These are phyloP conservation scores for Wilcoxina mikolae DNA, from an alignment of 495 filamentous ascomycete genomes.

Conservation along the genomic window DNA sequence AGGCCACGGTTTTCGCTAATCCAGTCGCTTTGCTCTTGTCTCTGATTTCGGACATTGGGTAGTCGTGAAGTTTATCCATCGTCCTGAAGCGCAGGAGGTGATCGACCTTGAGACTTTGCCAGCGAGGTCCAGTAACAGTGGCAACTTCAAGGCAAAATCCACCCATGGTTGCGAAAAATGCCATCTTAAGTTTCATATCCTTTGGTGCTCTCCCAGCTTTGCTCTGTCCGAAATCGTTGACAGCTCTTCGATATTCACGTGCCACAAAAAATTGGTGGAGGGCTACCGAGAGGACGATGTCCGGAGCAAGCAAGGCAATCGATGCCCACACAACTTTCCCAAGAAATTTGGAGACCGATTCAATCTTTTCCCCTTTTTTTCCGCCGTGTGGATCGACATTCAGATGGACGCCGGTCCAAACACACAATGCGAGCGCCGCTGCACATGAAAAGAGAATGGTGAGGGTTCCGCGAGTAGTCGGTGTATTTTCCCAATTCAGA, in stretches of 20 bases:
- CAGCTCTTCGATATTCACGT: background rate
- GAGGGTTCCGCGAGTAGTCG: background rate
- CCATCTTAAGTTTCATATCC: conserved; percentile 5
- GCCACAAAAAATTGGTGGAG: conserved; percentile 3
- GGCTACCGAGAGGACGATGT: background rate
- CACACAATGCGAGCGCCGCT: background rate
- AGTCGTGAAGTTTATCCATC: conserved; percentile 3
- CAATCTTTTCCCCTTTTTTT: background rate
- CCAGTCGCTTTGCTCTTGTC: conserved; percentile 9
- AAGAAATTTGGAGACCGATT: background rate
- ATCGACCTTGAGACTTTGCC: conserved; percentile 1
- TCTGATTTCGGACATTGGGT: conserved; percentile 4
- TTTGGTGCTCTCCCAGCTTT: background rate
- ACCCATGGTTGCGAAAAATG: conserved; percentile 4
- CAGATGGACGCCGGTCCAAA: conserved; percentile 4
- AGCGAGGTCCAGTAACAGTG: background rate
- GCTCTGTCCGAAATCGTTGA: background rate
- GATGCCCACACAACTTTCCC: background rate
- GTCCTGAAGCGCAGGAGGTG: background rate
- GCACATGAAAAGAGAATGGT: conserved; percentile 1
- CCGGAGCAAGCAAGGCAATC: conserved; percentile 3
- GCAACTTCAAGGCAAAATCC: background rate
- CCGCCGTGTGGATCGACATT: background rate
- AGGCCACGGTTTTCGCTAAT: conserved; percentile 3
- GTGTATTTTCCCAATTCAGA: background rate